These are phyloP conservation scores for Corylus heterophylla DNA, from an alignment of 306 rosid genomes.

Conservation along the genomic window DNA sequence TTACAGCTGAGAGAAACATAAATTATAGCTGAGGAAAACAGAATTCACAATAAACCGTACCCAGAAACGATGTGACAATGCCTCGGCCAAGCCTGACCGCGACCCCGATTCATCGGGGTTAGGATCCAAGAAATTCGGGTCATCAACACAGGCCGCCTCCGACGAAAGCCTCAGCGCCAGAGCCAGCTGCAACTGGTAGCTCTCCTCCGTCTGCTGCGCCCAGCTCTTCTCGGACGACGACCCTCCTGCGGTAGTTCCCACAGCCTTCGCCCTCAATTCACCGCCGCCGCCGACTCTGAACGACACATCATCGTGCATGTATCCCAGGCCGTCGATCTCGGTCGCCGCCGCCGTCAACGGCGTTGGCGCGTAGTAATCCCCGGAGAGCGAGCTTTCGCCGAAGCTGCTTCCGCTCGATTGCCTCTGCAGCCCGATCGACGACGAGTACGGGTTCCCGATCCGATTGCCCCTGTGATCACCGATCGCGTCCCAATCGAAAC, in stretches of 20 bases:
- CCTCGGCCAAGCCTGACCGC: conserved; percentile 48
- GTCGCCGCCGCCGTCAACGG: conserved; percentile 58
- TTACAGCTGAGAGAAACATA: conserved; percentile 2
- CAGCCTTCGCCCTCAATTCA: conserved; percentile 47
- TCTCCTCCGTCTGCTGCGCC: conserved; percentile 99
- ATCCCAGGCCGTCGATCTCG: conserved; percentile 71
- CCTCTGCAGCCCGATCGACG: conserved; percentile 77
- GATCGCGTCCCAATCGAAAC: conserved; percentile 69
- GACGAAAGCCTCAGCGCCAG: conserved; percentile 83
- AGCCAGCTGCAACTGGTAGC: conserved; percentile 93
- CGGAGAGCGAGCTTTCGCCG: conserved; percentile 91
- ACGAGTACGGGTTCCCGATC: conserved; percentile 66
- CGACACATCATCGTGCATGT: conserved; percentile 54
- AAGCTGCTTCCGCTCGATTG: conserved; percentile 98
- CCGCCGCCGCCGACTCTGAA: conserved; percentile 42
- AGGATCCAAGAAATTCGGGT: conserved; percentile 88
- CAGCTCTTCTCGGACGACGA: conserved; percentile 77
- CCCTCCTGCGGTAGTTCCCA: conserved; percentile 49
- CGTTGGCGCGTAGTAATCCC: conserved; percentile 81
- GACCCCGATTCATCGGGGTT: conserved; percentile 54
- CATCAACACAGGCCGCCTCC: conserved; percentile 86
- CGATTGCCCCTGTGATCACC: conserved; percentile 74
- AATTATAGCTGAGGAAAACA: background rate
- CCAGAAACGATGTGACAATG: conserved; percentile 91
- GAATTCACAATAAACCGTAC: conserved; percentile 40